Conservation (phyloP, 106 monocot genomes). For the Amphibolis antarctica region DNA sequence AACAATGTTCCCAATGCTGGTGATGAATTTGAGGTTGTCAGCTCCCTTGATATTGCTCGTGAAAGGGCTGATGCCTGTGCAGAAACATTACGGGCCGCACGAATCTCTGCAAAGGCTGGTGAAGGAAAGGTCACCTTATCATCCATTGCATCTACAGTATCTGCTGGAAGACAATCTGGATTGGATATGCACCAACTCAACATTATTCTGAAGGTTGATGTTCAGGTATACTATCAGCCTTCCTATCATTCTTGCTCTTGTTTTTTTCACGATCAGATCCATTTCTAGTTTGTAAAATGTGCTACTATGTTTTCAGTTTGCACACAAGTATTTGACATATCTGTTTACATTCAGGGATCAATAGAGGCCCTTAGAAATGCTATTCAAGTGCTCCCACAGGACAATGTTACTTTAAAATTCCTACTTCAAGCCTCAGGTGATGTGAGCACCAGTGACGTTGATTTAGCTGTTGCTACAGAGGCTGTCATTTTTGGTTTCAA, state of each 20-base stretch:
- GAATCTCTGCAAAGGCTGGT: constrained; percentile 78
- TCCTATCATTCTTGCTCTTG: background rate
- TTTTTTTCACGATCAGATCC: no score
- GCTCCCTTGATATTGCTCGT: constrained; percentile 71
- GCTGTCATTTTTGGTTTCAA: constrained; percentile 93
- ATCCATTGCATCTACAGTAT: constrained; percentile 71
- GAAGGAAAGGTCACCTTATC: constrained; percentile 84
- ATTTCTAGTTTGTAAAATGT: background rate
- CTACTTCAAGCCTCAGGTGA: constrained; percentile 92
- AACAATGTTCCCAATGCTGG: constrained; percentile 83
- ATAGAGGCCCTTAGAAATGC: constrained; percentile 93
- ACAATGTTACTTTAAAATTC: constrained; percentile 80
- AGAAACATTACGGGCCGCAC: constrained; percentile 29
- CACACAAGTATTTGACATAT: background rate
- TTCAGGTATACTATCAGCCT: constrained; percentile 49
- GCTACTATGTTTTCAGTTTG: background rate
- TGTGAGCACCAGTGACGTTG: constrained; percentile 76
- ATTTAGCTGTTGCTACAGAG: constrained; percentile 76
- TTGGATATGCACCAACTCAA: constrained; percentile 88
- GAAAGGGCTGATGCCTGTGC: constrained; percentile 65
- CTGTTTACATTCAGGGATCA: constrained; percentile 50
- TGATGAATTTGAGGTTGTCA: constrained; percentile 90
- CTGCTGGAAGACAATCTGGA: constrained; percentile 56
- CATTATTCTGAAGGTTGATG: constrained; percentile 90
- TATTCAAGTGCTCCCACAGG: constrained; percentile 82